Conservation (phyloP, 2,329 filamentous ascomycete genomes). For the Neonectria ditissima region DNA sequence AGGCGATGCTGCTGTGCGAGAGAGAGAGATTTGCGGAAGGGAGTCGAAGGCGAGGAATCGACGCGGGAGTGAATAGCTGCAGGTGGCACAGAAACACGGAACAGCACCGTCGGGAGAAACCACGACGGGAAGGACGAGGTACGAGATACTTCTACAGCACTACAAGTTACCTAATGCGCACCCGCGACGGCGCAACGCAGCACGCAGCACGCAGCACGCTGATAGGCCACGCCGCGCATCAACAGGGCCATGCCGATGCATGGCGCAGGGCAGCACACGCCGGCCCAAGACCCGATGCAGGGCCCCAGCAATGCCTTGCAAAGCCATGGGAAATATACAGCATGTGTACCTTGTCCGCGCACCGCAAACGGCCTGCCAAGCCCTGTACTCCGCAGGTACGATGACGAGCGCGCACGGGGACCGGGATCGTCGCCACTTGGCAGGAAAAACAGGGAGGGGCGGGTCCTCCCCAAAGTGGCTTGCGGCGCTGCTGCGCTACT, state of each 20-base stretch:
- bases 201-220: too few relatives aligned
- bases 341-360: neutral
- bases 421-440: neutral
- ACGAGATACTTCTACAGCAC: too few relatives aligned
- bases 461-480: neutral
- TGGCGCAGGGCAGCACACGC: constrained; percentile 15
- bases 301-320: neutral
- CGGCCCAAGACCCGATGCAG: neutral
- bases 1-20: neutral
- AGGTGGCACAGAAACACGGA: neutral
- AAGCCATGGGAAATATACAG: neutral
- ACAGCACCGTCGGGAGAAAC: neutral
- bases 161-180: too few relatives aligned
- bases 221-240: too few relatives aligned
- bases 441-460: neutral
- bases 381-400: neutral
- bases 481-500: neutral
- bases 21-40: neutral
- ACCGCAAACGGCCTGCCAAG: neutral
- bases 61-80: neutral
- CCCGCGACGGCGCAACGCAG: too few relatives aligned
- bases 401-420: neutral
- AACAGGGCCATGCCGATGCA: neutral
- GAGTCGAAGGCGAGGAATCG: too few relatives aligned
- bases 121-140: neutral